Percentiles rank a stretch among this genome's conserved stretches.
phyloP scores from a whole-genome alignment of 2,329 filamentous ascomycete genomes.

The Penicillium sp. region DNA sequence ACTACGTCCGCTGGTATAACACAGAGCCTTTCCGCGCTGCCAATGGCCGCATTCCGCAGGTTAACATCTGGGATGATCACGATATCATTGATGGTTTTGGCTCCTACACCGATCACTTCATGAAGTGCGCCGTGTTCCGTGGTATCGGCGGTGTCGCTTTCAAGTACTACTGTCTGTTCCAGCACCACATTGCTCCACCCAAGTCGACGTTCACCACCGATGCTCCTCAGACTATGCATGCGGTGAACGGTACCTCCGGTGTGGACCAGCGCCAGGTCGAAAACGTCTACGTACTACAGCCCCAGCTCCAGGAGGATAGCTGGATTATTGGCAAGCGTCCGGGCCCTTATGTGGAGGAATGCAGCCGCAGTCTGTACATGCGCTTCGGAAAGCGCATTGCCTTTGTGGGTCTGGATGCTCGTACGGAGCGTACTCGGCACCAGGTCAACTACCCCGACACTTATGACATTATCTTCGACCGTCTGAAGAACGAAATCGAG shows the following conservation, averaged over 20 bases:
- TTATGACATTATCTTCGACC: slow-evolving; percentile 59
- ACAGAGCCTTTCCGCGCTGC: slow-evolving; percentile 61
- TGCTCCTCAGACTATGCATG: slow-evolving; percentile 55
- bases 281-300: slow-evolving; percentile 68
- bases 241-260: slow-evolving; percentile 51
- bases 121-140: slow-evolving; percentile 63
- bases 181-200: slow-evolving; percentile 79
- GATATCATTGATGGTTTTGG: slow-evolving; percentile 68
- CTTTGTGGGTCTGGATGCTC: slow-evolving; percentile 59
- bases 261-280: slow-evolving; percentile 69
- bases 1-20: slow-evolving; percentile 67
- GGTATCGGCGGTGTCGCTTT: slow-evolving; percentile 60
- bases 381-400: slow-evolving; percentile 65
- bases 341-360: slow-evolving; percentile 65
- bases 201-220: slow-evolving; percentile 82
- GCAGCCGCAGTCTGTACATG: slow-evolving; percentile 61
- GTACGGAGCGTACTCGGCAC: slow-evolving; percentile 78
- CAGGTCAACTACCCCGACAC: slow-evolving; percentile 83
- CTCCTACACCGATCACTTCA: slow-evolving; percentile 66
- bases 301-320: slow-evolving; percentile 61
- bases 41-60: slow-evolving; percentile 62
- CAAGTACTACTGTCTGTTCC: slow-evolving; percentile 66
- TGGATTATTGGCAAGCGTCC: slow-evolving; percentile 77
- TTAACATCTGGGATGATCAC: slow-evolving; percentile 66
- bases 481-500: slow-evolving; percentile 52